Base-by-base conservation (phyloP, 331 rosid genomes). In the Acacia concinna region DNA sequence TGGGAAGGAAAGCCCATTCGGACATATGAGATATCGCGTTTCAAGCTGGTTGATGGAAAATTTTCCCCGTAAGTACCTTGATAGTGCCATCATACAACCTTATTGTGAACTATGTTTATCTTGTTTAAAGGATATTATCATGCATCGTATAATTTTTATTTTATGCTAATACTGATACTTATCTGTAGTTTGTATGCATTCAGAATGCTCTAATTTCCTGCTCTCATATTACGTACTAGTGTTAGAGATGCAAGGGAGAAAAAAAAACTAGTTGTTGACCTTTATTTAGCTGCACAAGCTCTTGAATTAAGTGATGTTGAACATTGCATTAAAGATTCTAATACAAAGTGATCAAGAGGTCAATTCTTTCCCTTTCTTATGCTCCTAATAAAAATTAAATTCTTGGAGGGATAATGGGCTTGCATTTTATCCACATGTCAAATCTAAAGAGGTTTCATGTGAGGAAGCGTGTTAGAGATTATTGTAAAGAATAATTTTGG, bases 1-100 rank as follows among this genome's bases (percentile, higher is more conserved):
- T 96, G 99, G 99, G 98, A 93, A 86, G 99, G 99, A 80, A 87
- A 80, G 75, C 99, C 99, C 66, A 91, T 96, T 66, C 85, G 91
- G 77, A 87, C 78, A 76, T 87, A 84, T 52, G 95, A 96, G 69
- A 91, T 87, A 54, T 93, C 98, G 46, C 97, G 80, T 54, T 93
- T 90, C 92, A 91, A 87, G 87, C 85, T 96, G 90, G 98, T 96
- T 52, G 99, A 96, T 80, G 99, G 99, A 69, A 96, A 96, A 87
- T 96, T 96, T 85, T 96, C 99, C 51, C 91, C 98, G 99, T 96
- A 91, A 93, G 99, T 93, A 65, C 31, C 31, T 69, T 72, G 74
- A 73, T 65, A 49, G 68, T 83, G 70, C 27, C 71, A 27, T 43
- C 56, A 27, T 28, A 10, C 35, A 60, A 74, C 27, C 23, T 67